These are phyloP conservation scores for Angomonas ambiguus DNA, from an alignment of 208 protist genomes.

Conservation along the genomic window DNA sequence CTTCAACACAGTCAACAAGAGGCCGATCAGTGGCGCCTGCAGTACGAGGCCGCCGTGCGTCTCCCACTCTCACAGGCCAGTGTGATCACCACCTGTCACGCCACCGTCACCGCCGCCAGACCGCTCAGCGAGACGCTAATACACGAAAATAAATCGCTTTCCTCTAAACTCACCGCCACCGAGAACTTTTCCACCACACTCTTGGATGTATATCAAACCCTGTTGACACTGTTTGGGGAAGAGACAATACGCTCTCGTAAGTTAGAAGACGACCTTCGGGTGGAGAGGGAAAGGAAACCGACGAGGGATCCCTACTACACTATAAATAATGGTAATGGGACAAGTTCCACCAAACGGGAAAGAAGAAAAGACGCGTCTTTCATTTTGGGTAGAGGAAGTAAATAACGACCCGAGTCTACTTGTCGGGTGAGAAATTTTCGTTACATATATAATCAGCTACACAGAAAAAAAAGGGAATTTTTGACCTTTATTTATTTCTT, in stretches of 20 bases:
- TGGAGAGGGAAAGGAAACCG: background rate
- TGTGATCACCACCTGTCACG: constrained; percentile 10
- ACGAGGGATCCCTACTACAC: background rate
- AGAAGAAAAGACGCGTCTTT: background rate
- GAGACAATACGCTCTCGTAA: constrained; percentile 4
- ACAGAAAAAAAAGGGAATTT: background rate
- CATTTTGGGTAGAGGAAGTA: background rate
- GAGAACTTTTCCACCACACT: constrained; percentile 16
- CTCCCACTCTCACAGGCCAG: constrained; percentile 3
- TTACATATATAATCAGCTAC: too few species aligned
- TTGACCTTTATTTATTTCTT: background rate
- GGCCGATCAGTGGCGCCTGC: constrained; percentile 11
- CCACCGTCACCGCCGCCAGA: constrained; percentile 16
- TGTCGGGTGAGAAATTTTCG: too few species aligned
- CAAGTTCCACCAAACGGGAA: background rate
- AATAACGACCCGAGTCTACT: background rate
- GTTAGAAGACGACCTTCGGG: background rate
- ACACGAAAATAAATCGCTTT: constrained; percentile 12
- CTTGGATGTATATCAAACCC: constrained; percentile 15
- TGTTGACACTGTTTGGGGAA: constrained; percentile 18
- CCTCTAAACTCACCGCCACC: constrained; percentile 9
- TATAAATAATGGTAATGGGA: background rate
- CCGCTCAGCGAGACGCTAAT: constrained; percentile 18
- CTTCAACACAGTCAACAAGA: constrained; percentile 30
- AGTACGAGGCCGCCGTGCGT: constrained; percentile 5